Base-by-base conservation (phyloP, 2,329 filamentous ascomycete species). In the Paramyrothecium sp. region DNA sequence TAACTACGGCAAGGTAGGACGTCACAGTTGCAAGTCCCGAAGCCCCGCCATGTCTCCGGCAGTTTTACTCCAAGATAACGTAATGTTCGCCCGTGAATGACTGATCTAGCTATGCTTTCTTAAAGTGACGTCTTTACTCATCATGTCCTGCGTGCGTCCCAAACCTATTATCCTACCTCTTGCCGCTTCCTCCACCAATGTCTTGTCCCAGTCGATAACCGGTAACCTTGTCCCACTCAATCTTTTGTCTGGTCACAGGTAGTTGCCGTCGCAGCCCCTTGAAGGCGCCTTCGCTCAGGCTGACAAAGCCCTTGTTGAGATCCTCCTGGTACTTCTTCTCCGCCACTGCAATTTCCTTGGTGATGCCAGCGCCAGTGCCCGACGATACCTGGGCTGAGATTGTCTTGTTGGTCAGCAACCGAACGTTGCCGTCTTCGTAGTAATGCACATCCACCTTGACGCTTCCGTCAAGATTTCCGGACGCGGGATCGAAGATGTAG, bases 401-500 rank as follows among this genome's bases (percentile, higher is more conserved):
- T 12, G 89, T 80, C 78, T 97, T 97, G 69, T 85, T 89, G n/a
- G 95, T 97, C 61, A 94, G 82, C 58, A 99, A 84, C 2, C 95
- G 89, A 57, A 99, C 95, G 71, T 99, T 99, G 61, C 95, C 95
- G 71, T 99, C 96, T 78, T 99, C 95, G 79, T 99, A 99, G 82
- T 99, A 99, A 81, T 99, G 95, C 54, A 99, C 94, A 66, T 98
- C 93, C 55, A 97, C 91, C 73, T 94, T 92, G 75, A 98, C 88
- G 58, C 82, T 87, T 66, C 95, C 95, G 41, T 88, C 86, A 48
- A 98, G 78, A 51, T 80, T 80, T 62, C 81, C 81, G 2, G 84
- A 84, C n/a, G 86, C 78, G 4, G 92, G 87, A 61, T 88, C 83
- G 74, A 90, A 89, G 67, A 89, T 83, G 79, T 98, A 98, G 54